A percentile compares a stretch with the other conserved stretches of the same genome.
phyloP scores from a whole-genome alignment of 1,139 yeast genomes.

The Blastobotrys capitulatus region DNA sequence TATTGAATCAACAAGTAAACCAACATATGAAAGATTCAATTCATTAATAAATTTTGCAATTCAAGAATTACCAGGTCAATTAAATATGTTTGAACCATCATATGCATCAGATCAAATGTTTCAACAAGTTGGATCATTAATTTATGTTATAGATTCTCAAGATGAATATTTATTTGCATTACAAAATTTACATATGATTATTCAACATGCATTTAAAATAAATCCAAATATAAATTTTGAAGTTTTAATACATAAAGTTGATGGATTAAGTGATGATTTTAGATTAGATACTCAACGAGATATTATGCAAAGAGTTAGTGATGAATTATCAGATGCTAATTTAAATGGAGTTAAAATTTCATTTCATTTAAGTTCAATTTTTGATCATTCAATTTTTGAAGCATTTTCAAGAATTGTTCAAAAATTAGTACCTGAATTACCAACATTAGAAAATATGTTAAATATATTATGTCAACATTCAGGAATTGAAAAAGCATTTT shows the following conservation, averaged over 20 bases:
- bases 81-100: slow-evolving; percentile 77
- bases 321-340: slow-evolving; percentile 83
- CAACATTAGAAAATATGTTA: slow-evolving; percentile 80
- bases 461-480: slow-evolving; percentile 87
- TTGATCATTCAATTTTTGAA: slow-evolving; percentile 93
- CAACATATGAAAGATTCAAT: slow-evolving; percentile 47
- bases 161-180: slow-evolving; percentile 92
- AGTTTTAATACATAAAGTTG: slow-evolving; percentile 90
- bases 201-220: slow-evolving; percentile 80
- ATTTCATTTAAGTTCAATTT: slow-evolving; percentile 86
- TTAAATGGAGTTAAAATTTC: slow-evolving; percentile 87
- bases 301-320: slow-evolving; percentile 93
- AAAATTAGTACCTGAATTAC: slow-evolving; percentile 81
- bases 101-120: slow-evolving; percentile 71
- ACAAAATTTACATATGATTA: slow-evolving; percentile 81
- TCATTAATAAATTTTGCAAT: slow-evolving; percentile 83
- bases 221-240: slow-evolving; percentile 86
- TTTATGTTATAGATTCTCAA: slow-evolving; percentile 85
- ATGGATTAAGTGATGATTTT: slow-evolving; percentile 90
- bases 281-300: slow-evolving; percentile 92
- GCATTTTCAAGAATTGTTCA: slow-evolving; percentile 93
- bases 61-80: slow-evolving; percentile 95
- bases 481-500: slow-evolving; percentile 84
- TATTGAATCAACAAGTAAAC: slow-evolving; percentile 83
- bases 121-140: slow-evolving; percentile 83